Base-by-base conservation (phyloP, 2,329 filamentous ascomycete species). In the Cladobotryum mycophilum region DNA sequence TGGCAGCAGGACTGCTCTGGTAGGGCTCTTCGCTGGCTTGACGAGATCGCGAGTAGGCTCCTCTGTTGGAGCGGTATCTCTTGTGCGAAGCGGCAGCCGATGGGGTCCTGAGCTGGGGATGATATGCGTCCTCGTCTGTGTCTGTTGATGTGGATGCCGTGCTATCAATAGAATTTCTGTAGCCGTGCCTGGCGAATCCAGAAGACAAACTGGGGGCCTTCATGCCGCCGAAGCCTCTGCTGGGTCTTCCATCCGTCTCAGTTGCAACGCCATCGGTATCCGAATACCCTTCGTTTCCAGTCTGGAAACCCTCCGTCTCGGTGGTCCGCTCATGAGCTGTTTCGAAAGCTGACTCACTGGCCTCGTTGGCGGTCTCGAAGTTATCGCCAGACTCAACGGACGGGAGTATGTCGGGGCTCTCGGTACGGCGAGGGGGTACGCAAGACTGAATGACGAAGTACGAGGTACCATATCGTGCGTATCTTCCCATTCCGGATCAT, bases 231-330 rank as follows among this genome's bases (percentile, higher is more conserved):
- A 71, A 67, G 22, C 70, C 73, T 59, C 70, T 72, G 3, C 70
- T 72, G 3, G 73, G 70, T 2, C 70, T 74, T 49, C 76, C 79
- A 66, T 96, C 92, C 2, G 91, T 97, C 70, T 97, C 93, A 1
- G 91, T 97, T 70, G 96, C 92, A 1, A 90, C 76, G 58, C 90
- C 86, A 54, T 89, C 89, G 51, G 82, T 86, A 62, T 85, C 90
- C 14, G 78, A 79, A 47, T 83, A 70, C 18, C 89, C 87, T 60
- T 97, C 93, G 14, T 84, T 81, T n/a, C 88, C 90, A 4, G 92
- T 96, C 66, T 95, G 88, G 80, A 97, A 97, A 56, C 89, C 89
- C 59, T 97, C 92, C 11, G 90, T 95, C 70, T 95, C 91, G 0
- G 89, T 96, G 12, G 76, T 80, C 25, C 83, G 82, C 68, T 96